Conservation (phyloP, 129 eudicot species). For the Centrapalus pauciflorus region DNA sequence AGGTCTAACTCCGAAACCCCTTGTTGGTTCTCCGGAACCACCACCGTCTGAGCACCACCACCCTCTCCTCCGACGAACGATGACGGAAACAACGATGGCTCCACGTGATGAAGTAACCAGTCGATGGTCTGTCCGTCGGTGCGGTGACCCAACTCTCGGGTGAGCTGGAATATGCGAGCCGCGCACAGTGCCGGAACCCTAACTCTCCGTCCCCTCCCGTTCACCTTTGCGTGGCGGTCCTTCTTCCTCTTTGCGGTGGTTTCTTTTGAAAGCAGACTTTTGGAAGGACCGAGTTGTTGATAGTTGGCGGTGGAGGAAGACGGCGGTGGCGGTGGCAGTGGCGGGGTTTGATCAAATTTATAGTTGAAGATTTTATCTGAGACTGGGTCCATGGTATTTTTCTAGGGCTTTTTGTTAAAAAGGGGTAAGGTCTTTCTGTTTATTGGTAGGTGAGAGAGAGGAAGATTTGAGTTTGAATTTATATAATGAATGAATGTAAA, state of each 20-base stretch:
- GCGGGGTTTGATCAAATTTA: conserved; percentile 18
- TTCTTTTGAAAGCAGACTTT: background rate
- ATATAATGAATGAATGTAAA: background rate
- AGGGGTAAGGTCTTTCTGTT: background rate
- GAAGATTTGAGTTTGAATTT: background rate
- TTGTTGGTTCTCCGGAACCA: conserved; percentile 4
- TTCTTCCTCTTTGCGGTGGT: conserved; percentile 7
- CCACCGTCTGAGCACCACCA: conserved; percentile 9
- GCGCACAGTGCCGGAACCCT: conserved; percentile 44
- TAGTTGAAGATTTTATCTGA: background rate
- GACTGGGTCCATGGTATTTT: conserved; percentile 21
- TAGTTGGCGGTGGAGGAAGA: conserved; percentile 5
- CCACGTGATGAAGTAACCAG: conserved; percentile 44
- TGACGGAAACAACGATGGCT: conserved; percentile 26
- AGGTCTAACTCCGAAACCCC: conserved; percentile 32
- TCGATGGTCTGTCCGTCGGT: conserved; percentile 47
- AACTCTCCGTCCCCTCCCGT: conserved; percentile 43
- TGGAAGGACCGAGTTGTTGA: background rate
- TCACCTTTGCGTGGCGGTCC: conserved; percentile 32
- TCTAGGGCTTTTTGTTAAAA: conserved; percentile 14
- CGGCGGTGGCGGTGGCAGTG: conserved; percentile 14
- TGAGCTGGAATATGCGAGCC: conserved; percentile 52
- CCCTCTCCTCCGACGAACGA: background rate
- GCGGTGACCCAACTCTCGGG: conserved; percentile 45
- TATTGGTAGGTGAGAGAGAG: background rate